Percentiles rank a stretch among this genome's conserved stretches.
These are phyloP conservation scores for Dionaea muscipula DNA, from an alignment of 179 eudicot species.

Conservation along the genomic window DNA sequence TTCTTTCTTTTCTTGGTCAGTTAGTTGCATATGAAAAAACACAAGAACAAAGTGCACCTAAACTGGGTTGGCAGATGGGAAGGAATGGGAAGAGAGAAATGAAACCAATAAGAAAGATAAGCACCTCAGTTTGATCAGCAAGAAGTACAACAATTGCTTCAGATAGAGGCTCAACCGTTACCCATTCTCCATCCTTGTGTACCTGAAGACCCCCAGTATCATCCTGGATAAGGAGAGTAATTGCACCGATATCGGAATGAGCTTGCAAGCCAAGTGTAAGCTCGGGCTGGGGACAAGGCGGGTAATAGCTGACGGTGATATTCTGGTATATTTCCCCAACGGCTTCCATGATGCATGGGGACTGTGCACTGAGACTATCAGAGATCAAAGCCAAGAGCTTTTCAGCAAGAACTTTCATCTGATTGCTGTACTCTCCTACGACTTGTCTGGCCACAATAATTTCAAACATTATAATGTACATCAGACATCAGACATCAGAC, in stretches of 20 bases:
- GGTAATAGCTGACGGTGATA: constrained; percentile 84
- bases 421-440: constrained; percentile 65
- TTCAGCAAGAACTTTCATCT: constrained; percentile 24
- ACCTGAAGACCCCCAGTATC: constrained; percentile 88
- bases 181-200: constrained; percentile 72
- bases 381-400: constrained; percentile 13
- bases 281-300: constrained; percentile 92
- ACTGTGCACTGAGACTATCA: constrained; percentile 13
- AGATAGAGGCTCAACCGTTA: constrained; percentile 53
- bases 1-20: too few relatives aligned
- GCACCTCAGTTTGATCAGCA: constrained; percentile 97
- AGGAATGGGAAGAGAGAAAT: too few relatives aligned
- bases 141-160: constrained; percentile 75
- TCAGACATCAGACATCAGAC: background rate
- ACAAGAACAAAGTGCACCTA: too few relatives aligned
- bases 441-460: constrained; percentile 36
- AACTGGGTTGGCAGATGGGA: too few relatives aligned
- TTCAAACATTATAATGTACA: constrained; percentile 8
- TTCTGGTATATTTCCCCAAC: constrained; percentile 88
- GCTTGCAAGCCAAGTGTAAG: constrained; percentile 88
- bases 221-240: constrained; percentile 83
- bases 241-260: constrained; percentile 85
- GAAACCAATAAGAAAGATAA: constrained; percentile 6
- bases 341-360: constrained; percentile 19
- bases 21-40: too few relatives aligned